Evolutionary conservation across 805 yeast species (phyloP).

Genomic region (Nakazawaea holstii): DNA sequence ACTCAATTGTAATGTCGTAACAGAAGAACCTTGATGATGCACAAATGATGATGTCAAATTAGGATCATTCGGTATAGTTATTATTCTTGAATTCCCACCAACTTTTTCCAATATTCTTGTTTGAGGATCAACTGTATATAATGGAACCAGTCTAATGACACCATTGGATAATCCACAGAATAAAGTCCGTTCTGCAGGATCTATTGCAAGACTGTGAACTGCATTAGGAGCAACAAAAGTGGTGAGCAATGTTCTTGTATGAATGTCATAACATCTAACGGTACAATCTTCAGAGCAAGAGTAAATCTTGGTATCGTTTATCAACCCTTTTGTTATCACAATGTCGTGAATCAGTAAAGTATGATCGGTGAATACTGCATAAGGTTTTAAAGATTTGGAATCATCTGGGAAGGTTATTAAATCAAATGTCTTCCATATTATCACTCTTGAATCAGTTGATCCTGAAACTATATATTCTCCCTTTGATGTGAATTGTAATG

Average conservation of each 20-base stretch:
- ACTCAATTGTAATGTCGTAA: constrained; percentile 54
- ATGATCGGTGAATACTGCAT: constrained; percentile 56
- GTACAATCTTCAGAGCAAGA: constrained; percentile 74
- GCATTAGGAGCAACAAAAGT: constrained; percentile 67
- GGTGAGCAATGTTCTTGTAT: constrained; percentile 41
- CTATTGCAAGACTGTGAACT: constrained; percentile 54
- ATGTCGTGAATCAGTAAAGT: constrained; percentile 40
- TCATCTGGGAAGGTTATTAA: constrained; percentile 31
- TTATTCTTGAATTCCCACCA: constrained; percentile 53
- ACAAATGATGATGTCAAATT: constrained; percentile 46
- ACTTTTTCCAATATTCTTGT: constrained; percentile 42
- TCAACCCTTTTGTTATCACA: constrained; percentile 38
- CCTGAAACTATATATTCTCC: constrained; percentile 66
- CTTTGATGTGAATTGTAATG: constrained; percentile 53
- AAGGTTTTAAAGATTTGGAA: constrained; percentile 43
- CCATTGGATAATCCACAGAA: constrained; percentile 72
- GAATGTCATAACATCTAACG: constrained; percentile 61
- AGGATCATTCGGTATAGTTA: constrained; percentile 45
- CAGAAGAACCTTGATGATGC: constrained; percentile 38
- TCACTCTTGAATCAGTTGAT: constrained; percentile 76
- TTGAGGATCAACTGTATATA: constrained; percentile 36
- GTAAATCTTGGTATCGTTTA: constrained; percentile 57
- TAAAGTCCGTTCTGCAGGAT: constrained; percentile 72
- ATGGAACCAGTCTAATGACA: constrained; percentile 46
- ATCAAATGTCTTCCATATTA: constrained; percentile 68